Evolutionary conservation across 257 asterid species (phyloP).

Genomic region (Penstemon newberryi): DNA sequence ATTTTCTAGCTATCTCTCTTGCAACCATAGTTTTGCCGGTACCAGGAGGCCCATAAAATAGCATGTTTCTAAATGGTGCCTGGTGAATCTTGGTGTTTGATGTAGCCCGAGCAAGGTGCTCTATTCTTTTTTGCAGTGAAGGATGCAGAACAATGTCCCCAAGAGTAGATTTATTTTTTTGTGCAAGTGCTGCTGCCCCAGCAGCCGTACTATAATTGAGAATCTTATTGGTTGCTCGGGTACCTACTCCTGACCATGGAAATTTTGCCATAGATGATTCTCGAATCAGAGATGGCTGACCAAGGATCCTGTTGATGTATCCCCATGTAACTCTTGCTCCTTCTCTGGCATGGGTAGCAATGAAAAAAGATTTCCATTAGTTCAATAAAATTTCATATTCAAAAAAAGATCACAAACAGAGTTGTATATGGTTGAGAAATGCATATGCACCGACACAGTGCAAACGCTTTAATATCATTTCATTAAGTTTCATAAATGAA

Average conservation of each 20-base stretch:
- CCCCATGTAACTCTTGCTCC: constrained; percentile 97
- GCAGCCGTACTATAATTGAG: constrained; percentile 49
- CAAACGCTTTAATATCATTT: constrained; percentile 4
- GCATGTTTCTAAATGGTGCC: constrained; percentile 98
- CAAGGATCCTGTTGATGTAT: constrained; percentile 87
- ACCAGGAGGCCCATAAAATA: constrained; percentile 97
- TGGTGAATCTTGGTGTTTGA: constrained; percentile 89
- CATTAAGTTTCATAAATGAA: not conserved
- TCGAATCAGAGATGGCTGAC: constrained; percentile 97
- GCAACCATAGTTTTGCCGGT: constrained; percentile 99
- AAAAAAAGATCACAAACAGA: not conserved
- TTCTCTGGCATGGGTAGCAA: constrained; percentile 57
- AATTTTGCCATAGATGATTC: constrained; percentile 90
- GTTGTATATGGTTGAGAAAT: constrained; percentile 11
- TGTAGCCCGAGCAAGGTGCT: constrained; percentile 94
- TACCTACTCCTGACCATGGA: constrained; percentile 86
- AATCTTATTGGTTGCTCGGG: constrained; percentile 54
- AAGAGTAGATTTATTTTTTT: constrained; percentile 54
- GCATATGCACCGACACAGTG: not conserved
- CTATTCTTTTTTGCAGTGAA: constrained; percentile 79
- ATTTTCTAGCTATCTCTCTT: constrained; percentile 91
- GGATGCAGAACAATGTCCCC: constrained; percentile 82
- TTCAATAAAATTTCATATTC: not conserved
- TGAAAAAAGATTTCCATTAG: constrained; percentile 2
- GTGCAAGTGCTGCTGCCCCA: constrained; percentile 43